Conservation (phyloP, 352 stramenopile genomes). For the Globisporangium echinulatum region DNA sequence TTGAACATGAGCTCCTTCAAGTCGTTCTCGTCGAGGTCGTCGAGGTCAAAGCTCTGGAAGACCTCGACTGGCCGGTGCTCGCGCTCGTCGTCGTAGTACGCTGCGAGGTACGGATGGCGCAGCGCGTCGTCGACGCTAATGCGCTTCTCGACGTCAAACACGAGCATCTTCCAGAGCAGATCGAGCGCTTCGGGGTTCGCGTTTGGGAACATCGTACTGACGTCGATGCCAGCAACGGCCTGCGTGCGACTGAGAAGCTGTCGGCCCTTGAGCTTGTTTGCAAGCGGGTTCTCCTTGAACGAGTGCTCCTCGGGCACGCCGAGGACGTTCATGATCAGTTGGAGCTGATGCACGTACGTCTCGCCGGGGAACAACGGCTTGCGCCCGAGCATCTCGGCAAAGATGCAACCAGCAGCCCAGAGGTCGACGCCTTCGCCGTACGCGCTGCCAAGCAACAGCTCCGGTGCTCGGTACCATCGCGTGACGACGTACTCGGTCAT, state of each 20-base stretch:
- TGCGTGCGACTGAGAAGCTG: conserved; percentile 81
- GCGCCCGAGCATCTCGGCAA: conserved; percentile 82
- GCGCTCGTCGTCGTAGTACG: conserved; percentile 78
- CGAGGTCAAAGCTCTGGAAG: conserved; percentile 83
- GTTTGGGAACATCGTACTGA: conserved; percentile 79
- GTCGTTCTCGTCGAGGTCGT: conserved; percentile 75
- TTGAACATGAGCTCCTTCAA: conserved; percentile 90
- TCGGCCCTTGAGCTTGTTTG: conserved; percentile 84
- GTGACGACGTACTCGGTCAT: conserved; percentile 93
- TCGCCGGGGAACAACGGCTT: conserved; percentile 83
- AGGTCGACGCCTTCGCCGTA: conserved; percentile 83
- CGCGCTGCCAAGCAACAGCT: conserved; percentile 78
- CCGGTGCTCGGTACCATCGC: conserved; percentile 87
- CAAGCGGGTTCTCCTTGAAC: conserved; percentile 84
- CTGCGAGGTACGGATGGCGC: conserved; percentile 93
- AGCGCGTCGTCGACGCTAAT: conserved; percentile 95
- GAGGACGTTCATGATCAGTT: conserved; percentile 88
- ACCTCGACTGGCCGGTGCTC: conserved; percentile 62
- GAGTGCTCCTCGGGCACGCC: conserved; percentile 82
- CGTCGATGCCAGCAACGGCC: conserved; percentile 73
- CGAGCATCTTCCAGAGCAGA: conserved; percentile 83
- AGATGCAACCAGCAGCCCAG: conserved; percentile 84
- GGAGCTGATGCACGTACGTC: conserved; percentile 84
- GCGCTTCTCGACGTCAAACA: conserved; percentile 93
- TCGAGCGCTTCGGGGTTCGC: conserved; percentile 80